phyloP scores from a whole-genome alignment of 352 stramenopile species.

The Thraustochytrium sp. region DNA sequence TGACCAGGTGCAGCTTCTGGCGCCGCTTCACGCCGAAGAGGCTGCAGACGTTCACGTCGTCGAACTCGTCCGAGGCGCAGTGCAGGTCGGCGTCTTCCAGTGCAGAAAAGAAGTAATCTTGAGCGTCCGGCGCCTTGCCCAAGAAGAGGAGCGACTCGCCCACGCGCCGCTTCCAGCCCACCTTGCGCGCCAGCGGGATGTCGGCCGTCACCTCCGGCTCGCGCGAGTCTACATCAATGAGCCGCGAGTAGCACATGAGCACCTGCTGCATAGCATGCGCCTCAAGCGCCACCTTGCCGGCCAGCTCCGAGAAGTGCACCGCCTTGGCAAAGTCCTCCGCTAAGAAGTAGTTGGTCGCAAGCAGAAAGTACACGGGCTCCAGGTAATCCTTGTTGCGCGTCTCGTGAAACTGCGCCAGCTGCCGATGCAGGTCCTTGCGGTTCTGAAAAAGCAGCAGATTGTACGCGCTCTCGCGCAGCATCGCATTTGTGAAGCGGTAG shows the following conservation, averaged over 20 bases:
- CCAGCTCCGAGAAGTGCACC: constrained; percentile 16
- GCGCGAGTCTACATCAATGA: constrained; percentile 10
- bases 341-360: constrained; percentile 41
- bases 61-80: neutral
- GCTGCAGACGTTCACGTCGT: no score
- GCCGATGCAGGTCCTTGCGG: constrained; percentile 32
- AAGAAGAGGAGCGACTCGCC: neutral
- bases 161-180: constrained; percentile 24
- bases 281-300: neutral
- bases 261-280: constrained; percentile 29
- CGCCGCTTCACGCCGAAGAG: neutral
- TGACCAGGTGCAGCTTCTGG: neutral
- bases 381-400: constrained; percentile 43
- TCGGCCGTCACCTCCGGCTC: neutral
- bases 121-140: neutral
- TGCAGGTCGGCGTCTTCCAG: neutral
- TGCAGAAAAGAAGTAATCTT: constrained; percentile 1
- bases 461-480: constrained; percentile 39
- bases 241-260: constrained; percentile 19
- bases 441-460: constrained; percentile 44
- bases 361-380: constrained; percentile 33
- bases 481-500: constrained; percentile 31
- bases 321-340: constrained; percentile 18
- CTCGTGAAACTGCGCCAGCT: constrained; percentile 31
- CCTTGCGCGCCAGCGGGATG: constrained; percentile 19